A percentile compares a stretch with the other conserved stretches of the same genome.
These are phyloP conservation scores for Tricholomella constricta DNA, from an alignment of 768 basidiomycete genomes.

Conservation along the genomic window DNA sequence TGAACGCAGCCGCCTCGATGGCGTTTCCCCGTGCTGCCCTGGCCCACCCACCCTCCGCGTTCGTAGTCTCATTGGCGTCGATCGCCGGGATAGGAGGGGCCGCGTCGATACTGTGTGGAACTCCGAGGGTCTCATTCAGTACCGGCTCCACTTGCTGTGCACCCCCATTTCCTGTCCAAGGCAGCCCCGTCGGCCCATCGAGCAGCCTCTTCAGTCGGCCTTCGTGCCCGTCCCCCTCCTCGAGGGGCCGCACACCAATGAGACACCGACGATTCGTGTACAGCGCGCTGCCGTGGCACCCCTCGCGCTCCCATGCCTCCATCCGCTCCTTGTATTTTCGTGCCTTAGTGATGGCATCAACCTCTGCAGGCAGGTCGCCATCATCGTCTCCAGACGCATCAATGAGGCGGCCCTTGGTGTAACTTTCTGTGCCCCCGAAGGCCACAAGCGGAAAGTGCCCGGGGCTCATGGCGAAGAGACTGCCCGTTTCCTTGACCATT, in stretches of 20 bases:
- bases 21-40: constrained; percentile 10
- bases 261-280: constrained; percentile 55
- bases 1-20: constrained; percentile 27
- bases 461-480: constrained; percentile 86
- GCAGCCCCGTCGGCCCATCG: constrained; percentile 51
- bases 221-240: constrained; percentile 49
- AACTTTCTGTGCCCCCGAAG: constrained; percentile 46
- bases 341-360: constrained; percentile 47
- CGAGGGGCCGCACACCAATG: constrained; percentile 59
- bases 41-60: constrained; percentile 13
- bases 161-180: constrained; percentile 3
- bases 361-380: constrained; percentile 37
- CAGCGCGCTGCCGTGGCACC: constrained; percentile 12
- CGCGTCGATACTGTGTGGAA: not conserved
- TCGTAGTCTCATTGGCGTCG: not conserved
- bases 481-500: constrained; percentile 66
- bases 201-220: constrained; percentile 52
- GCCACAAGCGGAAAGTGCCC: constrained; percentile 80
- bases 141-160: constrained; percentile 10
- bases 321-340: constrained; percentile 35
- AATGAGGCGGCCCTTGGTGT: constrained; percentile 20
- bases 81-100: not conserved
- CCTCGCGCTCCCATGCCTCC: constrained; percentile 14
- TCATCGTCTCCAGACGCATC: constrained; percentile 22
- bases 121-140: constrained; percentile 5